These are phyloP conservation scores for Phycomyces blakesleeanus DNA, from an alignment of 192 early-diverging fungal genomes.

Conservation along the genomic window DNA sequence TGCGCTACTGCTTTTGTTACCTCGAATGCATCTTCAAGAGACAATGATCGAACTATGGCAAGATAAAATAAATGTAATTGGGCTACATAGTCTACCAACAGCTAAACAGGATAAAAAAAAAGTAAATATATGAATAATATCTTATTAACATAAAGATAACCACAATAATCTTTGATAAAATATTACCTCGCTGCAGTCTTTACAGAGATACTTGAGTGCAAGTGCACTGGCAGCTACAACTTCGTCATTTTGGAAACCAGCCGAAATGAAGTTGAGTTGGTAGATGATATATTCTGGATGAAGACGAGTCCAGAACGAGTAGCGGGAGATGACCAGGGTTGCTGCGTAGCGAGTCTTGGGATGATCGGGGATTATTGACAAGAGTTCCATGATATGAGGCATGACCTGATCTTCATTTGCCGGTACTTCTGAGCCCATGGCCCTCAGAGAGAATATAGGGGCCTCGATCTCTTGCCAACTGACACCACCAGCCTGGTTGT, in stretches of 20 bases:
- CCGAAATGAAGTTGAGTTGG: slow-evolving; percentile 85
- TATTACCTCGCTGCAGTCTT: slow-evolving; percentile 76
- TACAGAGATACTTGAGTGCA: slow-evolving; percentile 83
- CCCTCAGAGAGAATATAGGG: slow-evolving; percentile 84
- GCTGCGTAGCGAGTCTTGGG: slow-evolving; percentile 93
- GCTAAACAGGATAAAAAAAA: too few species aligned
- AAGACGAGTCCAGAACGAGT: slow-evolving; percentile 84
- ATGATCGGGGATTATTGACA: slow-evolving; percentile 82
- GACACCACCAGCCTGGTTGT: slow-evolving; percentile 18
- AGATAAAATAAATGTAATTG: slow-evolving; percentile 82
- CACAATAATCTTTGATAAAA: too few species aligned
- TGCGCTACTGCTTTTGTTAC: slow-evolving; percentile 86
- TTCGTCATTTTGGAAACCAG: slow-evolving; percentile 84
- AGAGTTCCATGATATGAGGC: slow-evolving; percentile 86
- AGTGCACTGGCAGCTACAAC: slow-evolving; percentile 77
- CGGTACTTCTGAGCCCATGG: slow-evolving; percentile 85
- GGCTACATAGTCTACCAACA: slow-evolving; percentile 67
- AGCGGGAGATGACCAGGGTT: slow-evolving; percentile 91
- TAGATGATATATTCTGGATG: slow-evolving; percentile 87
- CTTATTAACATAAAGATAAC: too few species aligned
- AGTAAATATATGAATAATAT: too few species aligned
- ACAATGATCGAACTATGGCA: slow-evolving; percentile 60
- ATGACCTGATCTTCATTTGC: slow-evolving; percentile 68
- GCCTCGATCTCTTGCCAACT: slow-evolving; percentile 95
- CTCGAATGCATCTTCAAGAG: slow-evolving; percentile 65